Evolutionary conservation across 345 rosid genomes (phyloP).

Genomic region (Citrus sinensis): DNA sequence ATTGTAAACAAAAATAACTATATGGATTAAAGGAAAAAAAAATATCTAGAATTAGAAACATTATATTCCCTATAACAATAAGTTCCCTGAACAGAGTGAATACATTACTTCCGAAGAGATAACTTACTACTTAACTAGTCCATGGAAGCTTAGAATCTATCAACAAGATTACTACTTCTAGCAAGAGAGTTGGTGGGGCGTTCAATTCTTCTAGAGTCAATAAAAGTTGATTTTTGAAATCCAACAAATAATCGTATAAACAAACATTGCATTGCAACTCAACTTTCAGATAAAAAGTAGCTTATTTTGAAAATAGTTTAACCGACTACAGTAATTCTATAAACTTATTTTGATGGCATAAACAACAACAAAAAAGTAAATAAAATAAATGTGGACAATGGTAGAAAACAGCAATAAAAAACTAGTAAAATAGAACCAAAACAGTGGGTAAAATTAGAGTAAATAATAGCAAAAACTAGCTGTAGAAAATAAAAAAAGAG

Average conservation of each 20-base stretch:
- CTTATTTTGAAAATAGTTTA: too few relatives aligned
- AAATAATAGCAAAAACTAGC: too few relatives aligned
- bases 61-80: conserved; percentile 60
- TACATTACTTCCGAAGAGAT: conserved; percentile 53
- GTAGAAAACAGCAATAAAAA: too few relatives aligned
- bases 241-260: conserved; percentile 25
- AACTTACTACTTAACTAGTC: conserved; percentile 68
- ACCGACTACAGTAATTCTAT: too few relatives aligned
- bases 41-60: conserved; percentile 5
- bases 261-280: too few relatives aligned
- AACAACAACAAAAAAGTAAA: too few relatives aligned
- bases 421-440: too few relatives aligned
- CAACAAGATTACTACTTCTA: conserved; percentile 59
- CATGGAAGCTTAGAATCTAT: conserved; percentile 82
- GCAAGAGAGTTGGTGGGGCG: conserved; percentile 45
- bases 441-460: too few relatives aligned
- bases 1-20: not conserved
- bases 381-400: too few relatives aligned
- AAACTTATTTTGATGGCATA: not conserved
- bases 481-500: too few relatives aligned
- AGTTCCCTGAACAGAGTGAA: conserved; percentile 63
- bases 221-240: conserved; percentile 56
- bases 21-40: conserved; percentile 10
- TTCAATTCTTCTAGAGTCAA: conserved; percentile 38
- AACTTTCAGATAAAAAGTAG: too few relatives aligned